Evolutionary conservation across 192 early-diverging fungal genomes (phyloP).

Genomic region (Mortierella alpina): DNA sequence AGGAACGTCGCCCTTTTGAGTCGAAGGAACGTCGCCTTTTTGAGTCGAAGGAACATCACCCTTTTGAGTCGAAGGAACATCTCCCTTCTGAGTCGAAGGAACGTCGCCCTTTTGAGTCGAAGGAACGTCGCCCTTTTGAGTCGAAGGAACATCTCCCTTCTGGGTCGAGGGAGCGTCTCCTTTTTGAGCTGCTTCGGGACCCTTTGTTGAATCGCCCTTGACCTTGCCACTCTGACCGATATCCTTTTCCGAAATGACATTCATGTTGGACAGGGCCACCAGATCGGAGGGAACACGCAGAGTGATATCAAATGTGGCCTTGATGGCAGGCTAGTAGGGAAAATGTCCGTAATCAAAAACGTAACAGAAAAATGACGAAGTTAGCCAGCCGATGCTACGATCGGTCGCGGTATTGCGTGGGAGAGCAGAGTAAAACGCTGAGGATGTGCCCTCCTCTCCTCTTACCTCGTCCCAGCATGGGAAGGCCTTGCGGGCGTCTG

Average conservation of each 20-base stretch:
- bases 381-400: background rate
- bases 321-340: constrained; percentile 76
- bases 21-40: constrained; percentile 46
- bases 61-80: constrained; percentile 47
- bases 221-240: constrained; percentile 59
- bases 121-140: constrained; percentile 45
- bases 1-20: constrained; percentile 44
- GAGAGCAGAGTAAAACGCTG: background rate
- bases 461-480: constrained; percentile 95
- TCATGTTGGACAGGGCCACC: constrained; percentile 94
- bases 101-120: constrained; percentile 45
- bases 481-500: constrained; percentile 89
- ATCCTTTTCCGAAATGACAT: constrained; percentile 74
- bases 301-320: constrained; percentile 94
- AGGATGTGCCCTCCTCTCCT: too few species aligned
- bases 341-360: background rate
- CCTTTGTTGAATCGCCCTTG: constrained; percentile 43
- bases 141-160: constrained; percentile 24
- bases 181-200: constrained; percentile 19
- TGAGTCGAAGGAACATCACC: constrained; percentile 47
- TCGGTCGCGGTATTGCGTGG: background rate
- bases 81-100: constrained; percentile 47
- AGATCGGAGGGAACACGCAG: constrained; percentile 80
- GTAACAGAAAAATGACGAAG: background rate
- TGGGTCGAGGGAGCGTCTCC: constrained; percentile 27